These are phyloP conservation scores for Botryotinia calthae DNA, from an alignment of 2,329 filamentous ascomycete genomes.

Conservation along the genomic window DNA sequence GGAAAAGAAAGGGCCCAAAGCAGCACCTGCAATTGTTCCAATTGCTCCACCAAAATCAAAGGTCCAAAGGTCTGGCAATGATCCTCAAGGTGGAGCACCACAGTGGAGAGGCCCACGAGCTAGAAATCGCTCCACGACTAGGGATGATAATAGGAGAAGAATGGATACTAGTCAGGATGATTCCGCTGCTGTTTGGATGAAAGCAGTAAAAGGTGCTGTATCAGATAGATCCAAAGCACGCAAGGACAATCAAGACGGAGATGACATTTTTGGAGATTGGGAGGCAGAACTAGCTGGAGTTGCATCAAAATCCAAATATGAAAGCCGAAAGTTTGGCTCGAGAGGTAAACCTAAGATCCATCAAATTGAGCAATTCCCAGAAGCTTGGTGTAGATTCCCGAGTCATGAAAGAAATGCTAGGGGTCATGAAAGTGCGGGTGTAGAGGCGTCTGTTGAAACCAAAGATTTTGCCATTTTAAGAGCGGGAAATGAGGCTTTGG, in stretches of 20 bases:
- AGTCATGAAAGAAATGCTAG: slow-evolving; percentile 34
- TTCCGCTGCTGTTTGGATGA: slow-evolving; percentile 19
- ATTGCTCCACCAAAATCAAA: neutral
- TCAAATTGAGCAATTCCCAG: slow-evolving; percentile 28
- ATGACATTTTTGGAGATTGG: slow-evolving; percentile 17
- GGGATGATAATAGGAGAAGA: slow-evolving; percentile 13
- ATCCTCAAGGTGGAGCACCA: neutral
- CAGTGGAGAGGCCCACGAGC: slow-evolving; percentile 20
- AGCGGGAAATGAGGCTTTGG: slow-evolving; percentile 27
- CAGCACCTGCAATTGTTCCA: neutral
- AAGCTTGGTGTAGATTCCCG: slow-evolving; percentile 34
- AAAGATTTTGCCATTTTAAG: slow-evolving; percentile 24
- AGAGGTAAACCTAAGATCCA: slow-evolving; percentile 29
- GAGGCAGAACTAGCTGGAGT: slow-evolving; percentile 10
- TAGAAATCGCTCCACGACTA: slow-evolving; percentile 1
- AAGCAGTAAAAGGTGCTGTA: slow-evolving; percentile 13
- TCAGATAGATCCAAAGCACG: slow-evolving; percentile 10
- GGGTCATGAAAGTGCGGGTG: slow-evolving; percentile 25
- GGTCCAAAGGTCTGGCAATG: neutral
- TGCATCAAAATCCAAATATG: slow-evolving; percentile 20
- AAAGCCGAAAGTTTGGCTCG: slow-evolving; percentile 30
- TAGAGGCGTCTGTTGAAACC: slow-evolving; percentile 24
- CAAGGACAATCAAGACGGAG: slow-evolving; percentile 11
- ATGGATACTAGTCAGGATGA: slow-evolving; percentile 20
- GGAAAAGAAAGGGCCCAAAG: neutral